Evolutionary conservation across 2,329 filamentous ascomycete genomes (phyloP).

Genomic region (Calonectria henricotiae): DNA sequence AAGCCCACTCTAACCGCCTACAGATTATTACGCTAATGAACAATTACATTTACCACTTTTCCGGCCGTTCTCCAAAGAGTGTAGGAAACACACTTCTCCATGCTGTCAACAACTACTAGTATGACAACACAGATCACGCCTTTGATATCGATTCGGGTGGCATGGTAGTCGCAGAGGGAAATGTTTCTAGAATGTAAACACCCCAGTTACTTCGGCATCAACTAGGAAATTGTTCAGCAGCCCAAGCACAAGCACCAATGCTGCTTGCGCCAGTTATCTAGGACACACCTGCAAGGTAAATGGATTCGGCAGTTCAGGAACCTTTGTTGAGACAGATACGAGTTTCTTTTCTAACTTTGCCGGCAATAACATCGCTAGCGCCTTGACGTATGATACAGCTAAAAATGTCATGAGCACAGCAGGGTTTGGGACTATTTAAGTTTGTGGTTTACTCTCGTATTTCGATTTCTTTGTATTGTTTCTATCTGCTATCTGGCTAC

Average conservation of each 20-base stretch:
- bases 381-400: conserved; percentile 55
- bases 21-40: conserved; percentile 67
- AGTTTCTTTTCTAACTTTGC: conserved; percentile 66
- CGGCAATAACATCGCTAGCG: conserved; percentile 67
- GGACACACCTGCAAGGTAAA: conserved; percentile 68
- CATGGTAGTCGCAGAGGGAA: conserved; percentile 70
- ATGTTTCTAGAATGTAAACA: conserved; percentile 68
- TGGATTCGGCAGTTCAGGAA: conserved; percentile 60
- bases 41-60: conserved; percentile 74
- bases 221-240: conserved; percentile 54
- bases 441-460: too few species aligned
- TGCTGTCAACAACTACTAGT: conserved; percentile 75
- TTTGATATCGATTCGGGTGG: conserved; percentile 65
- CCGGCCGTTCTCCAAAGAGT: conserved; percentile 71
- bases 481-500: too few species aligned
- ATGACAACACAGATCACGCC: conserved; percentile 68
- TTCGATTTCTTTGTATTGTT: too few species aligned
- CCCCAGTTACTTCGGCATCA: conserved; percentile 56
- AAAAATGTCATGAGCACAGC: conserved; percentile 58
- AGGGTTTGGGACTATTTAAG: conserved; percentile 61
- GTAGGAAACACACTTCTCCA: conserved; percentile 70
- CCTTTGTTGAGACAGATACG: conserved; percentile 60
- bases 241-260: conserved; percentile 55
- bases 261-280: conserved; percentile 61
- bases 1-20: not conserved